These are phyloP conservation scores for Balamuthia mandrillaris DNA, from an alignment of 208 protist genomes.

Conservation along the genomic window DNA sequence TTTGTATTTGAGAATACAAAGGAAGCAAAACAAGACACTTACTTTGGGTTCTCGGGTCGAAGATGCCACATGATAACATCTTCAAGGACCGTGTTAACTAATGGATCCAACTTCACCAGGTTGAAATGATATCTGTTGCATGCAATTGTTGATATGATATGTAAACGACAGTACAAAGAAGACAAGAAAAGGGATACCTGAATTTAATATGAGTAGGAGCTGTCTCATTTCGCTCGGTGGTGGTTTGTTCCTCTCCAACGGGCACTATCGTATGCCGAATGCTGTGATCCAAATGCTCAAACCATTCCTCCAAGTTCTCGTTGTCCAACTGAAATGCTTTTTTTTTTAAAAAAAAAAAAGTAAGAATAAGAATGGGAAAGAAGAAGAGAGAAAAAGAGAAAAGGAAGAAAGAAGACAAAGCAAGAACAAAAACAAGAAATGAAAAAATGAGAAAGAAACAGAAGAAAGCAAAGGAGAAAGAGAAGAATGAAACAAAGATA, in stretches of 20 bases:
- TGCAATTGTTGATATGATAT: not conserved
- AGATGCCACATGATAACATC: not conserved
- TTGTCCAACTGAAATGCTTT: not conserved
- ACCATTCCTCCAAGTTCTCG: slow-evolving; percentile 19
- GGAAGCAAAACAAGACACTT: not conserved
- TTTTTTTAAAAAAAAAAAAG: no score
- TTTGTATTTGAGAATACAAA: no score
- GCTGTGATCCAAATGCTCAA: slow-evolving; percentile 34
- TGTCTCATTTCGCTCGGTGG: not conserved
- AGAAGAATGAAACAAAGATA: not conserved
- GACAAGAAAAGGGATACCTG: not conserved
- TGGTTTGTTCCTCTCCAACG: slow-evolving; percentile 25
- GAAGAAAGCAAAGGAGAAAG: not conserved
- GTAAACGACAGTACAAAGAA: not conserved
- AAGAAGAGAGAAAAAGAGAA: not conserved
- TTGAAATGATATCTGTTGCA: not conserved
- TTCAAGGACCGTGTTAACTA: not conserved
- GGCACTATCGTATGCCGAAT: slow-evolving; percentile 13
- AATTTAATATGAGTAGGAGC: slow-evolving; percentile 7
- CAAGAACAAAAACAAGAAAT: not conserved
- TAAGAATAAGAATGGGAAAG: not conserved
- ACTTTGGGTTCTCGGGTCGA: not conserved
- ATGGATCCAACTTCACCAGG: slow-evolving; percentile 2
- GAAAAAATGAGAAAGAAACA: not conserved
- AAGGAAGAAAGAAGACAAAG: not conserved